Evolutionary conservation across 768 basidiomycete species (phyloP).

Genomic region (Exidia glandulosa): DNA sequence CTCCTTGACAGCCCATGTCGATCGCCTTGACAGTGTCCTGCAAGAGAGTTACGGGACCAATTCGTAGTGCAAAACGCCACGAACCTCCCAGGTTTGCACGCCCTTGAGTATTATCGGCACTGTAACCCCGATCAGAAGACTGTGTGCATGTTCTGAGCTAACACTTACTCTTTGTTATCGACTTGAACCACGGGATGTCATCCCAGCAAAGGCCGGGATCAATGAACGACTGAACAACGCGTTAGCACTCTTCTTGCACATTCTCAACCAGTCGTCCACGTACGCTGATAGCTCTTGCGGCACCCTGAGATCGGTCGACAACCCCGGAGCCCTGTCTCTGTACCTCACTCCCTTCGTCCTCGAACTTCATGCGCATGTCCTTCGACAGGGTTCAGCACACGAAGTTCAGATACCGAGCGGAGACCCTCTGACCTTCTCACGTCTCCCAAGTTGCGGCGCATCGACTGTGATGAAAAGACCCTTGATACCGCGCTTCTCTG

Average conservation of each 20-base stretch:
- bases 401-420: conserved; percentile 1
- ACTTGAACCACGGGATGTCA: conserved; percentile 66
- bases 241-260: not conserved
- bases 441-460: conserved; percentile 88
- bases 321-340: conserved; percentile 35
- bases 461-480: conserved; percentile 96
- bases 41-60: too few relatives aligned
- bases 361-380: conserved; percentile 97
- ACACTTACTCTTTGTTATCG: conserved; percentile 52
- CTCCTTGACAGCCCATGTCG: conserved; percentile 58
- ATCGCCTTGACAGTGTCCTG: conserved; percentile 63
- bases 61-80: not conserved
- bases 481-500: conserved; percentile 83
- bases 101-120: conserved; percentile 91
- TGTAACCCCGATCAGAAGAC: conserved; percentile 18
- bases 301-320: conserved; percentile 81
- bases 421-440: conserved; percentile 60
- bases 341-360: conserved; percentile 52
- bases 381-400: conserved; percentile 10
- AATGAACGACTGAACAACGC: conserved; percentile 65
- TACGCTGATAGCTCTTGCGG: conserved; percentile 87
- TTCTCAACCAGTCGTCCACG: conserved; percentile 17
- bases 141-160: conserved; percentile 1
- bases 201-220: conserved; percentile 84
- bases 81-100: conserved; percentile 72